phyloP scores from a whole-genome alignment of 805 yeast genomes.

The Limtongia smithiae region DNA sequence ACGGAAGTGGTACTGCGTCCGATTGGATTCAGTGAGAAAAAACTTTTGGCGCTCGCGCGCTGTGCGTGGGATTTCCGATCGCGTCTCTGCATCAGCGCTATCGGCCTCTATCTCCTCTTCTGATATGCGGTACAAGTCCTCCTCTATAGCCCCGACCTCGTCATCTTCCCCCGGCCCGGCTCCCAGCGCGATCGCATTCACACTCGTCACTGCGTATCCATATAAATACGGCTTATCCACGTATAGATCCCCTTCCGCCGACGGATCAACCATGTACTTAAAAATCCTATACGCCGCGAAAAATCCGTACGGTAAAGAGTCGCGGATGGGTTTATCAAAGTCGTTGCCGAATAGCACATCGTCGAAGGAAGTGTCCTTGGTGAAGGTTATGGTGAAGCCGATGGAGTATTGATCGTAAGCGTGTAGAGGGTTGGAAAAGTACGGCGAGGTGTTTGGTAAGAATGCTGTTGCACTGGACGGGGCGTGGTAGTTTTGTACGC shows the following conservation, averaged over 20 bases:
- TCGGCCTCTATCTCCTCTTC: not conserved
- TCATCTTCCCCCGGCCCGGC: not conserved
- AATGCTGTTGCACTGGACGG: constrained; percentile 8
- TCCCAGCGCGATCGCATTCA: constrained; percentile 45
- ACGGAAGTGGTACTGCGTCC: constrained; percentile 44
- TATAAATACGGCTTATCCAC: constrained; percentile 60
- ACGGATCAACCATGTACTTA: constrained; percentile 58
- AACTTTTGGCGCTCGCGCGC: constrained; percentile 44
- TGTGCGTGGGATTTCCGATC: constrained; percentile 6
- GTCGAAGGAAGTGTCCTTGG: constrained; percentile 32
- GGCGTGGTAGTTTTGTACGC: constrained; percentile 19
- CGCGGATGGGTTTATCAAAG: constrained; percentile 55
- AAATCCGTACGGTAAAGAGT: constrained; percentile 54
- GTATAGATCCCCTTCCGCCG: constrained; percentile 60
- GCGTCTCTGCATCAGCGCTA: not conserved
- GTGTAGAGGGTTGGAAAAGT: constrained; percentile 34
- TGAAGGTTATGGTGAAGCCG: constrained; percentile 45
- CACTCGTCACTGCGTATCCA: constrained; percentile 57
- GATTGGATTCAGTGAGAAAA: constrained; percentile 42
- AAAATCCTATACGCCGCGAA: constrained; percentile 55
- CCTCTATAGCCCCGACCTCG: constrained; percentile 5
- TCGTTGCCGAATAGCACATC: constrained; percentile 68
- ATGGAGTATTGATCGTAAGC: constrained; percentile 37
- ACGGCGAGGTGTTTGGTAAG: constrained; percentile 28
- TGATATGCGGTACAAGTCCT: constrained; percentile 8